phyloP scores from a whole-genome alignment of 2,329 filamentous ascomycete genomes.

The Aureobasidium melanogenum region DNA sequence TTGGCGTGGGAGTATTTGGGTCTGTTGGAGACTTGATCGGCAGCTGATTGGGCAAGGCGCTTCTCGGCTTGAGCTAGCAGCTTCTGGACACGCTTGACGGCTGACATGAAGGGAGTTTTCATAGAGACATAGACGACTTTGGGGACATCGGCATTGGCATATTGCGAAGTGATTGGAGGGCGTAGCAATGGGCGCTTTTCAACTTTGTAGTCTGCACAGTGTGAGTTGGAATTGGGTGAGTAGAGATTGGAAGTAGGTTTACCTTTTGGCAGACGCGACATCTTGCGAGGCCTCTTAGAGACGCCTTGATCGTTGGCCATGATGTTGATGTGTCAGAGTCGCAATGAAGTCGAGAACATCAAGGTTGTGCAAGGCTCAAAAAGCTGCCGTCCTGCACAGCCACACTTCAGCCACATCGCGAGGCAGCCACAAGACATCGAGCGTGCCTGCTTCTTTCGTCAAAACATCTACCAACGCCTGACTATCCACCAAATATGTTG shows the following conservation, averaged over 20 bases:
- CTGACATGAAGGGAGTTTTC: conserved; percentile 58
- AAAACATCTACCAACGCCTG: no score
- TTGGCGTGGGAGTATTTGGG: conserved; percentile 10
- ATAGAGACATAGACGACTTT: conserved; percentile 60
- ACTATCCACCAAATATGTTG: conserved; percentile 33
- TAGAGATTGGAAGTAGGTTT: not conserved
- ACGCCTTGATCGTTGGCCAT: not conserved
- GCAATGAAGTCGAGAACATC: not conserved
- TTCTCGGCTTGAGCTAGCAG: conserved; percentile 51
- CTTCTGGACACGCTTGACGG: conserved; percentile 56
- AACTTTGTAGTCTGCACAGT: conserved; percentile 37
- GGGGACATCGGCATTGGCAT: conserved; percentile 37
- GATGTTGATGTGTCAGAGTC: not conserved
- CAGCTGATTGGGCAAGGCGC: conserved; percentile 36
- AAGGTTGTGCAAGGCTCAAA: not conserved
- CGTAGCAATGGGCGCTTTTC: conserved; percentile 51
- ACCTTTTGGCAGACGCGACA: conserved; percentile 19
- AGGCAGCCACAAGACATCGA: not conserved
- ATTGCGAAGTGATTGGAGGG: conserved; percentile 45
- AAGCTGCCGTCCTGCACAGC: not conserved
- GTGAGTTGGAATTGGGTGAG: not conserved
- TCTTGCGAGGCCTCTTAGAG: not conserved
- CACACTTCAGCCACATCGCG: not conserved
- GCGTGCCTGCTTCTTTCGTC: not conserved
- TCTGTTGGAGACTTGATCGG: conserved; percentile 20